Evolutionary conservation across 768 basidiomycete species (phyloP).

Genomic region (Pisolithus sp.): DNA sequence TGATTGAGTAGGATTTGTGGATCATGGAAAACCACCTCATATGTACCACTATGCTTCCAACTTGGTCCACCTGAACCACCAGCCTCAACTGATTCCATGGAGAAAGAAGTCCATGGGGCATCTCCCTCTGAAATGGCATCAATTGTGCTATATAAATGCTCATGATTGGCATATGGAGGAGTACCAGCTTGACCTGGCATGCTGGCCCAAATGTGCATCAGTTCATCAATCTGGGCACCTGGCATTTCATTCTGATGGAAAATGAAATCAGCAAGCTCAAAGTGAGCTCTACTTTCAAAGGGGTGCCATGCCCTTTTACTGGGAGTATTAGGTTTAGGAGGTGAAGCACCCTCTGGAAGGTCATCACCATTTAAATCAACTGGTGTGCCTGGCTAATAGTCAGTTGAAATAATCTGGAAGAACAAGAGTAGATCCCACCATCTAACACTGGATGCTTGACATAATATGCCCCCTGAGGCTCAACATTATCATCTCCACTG

Average conservation of each 20-base stretch:
- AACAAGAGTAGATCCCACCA: background rate
- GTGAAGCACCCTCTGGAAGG: background rate
- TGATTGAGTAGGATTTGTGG: no score
- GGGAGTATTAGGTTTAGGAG: background rate
- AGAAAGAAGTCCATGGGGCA: background rate
- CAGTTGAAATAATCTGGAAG: background rate
- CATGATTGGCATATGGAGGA: slow-evolving; percentile 17
- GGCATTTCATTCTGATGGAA: slow-evolving; percentile 5
- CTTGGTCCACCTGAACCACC: no score
- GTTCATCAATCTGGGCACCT: slow-evolving; percentile 2
- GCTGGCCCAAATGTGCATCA: slow-evolving; percentile 3
- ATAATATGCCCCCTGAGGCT: slow-evolving; percentile 1
- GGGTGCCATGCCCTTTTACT: slow-evolving; percentile 3
- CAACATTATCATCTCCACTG: background rate
- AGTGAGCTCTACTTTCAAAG: background rate
- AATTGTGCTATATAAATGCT: slow-evolving; percentile 19
- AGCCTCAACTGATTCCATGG: no score
- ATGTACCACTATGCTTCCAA: no score
- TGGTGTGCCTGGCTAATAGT: background rate
- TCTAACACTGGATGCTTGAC: slow-evolving; percentile 2
- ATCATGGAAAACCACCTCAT: no score
- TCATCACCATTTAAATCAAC: background rate
- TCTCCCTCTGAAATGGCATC: slow-evolving; percentile 12
- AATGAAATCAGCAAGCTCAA: slow-evolving; percentile 4
- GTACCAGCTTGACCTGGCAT: slow-evolving; percentile 6